Evolutionary conservation across 2,329 filamentous ascomycete genomes (phyloP), one percentile per base, ranked within the genome.

Genomic region (Piedraia hortae): DNA sequence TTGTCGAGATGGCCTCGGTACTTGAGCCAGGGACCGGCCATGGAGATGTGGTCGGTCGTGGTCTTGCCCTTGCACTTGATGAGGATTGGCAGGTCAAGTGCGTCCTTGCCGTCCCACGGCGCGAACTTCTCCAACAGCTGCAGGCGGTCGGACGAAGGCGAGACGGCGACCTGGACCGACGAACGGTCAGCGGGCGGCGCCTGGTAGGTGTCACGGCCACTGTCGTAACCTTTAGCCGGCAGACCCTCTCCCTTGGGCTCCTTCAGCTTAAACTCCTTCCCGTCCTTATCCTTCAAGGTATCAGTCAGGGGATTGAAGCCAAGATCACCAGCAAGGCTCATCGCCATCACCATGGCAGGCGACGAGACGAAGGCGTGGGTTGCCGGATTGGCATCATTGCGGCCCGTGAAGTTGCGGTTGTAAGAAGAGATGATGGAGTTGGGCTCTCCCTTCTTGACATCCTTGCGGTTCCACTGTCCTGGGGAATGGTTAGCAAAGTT

Each of bases 331-430:
- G 77, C 77, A 41, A 88, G 63, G 28, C 70, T 67, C 56, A 90
- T 53, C 34, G 78, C 78, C 24, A 88, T 74, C 19, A 88, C 77
- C 29, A 90, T 56, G 45, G 90, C 78, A 25, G 78, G 78, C 4
- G 77, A 89, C 32, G 78, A 70, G 34, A 89, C 78, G 48, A 90
- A 90, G 26, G 75, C 75, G 57, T 89, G 78, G 22, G 78, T 90
- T 24, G 77, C 77, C 18, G 78, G 78, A 61, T 90, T 93, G 35
- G 74, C 78, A 37, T 90, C 80, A 50, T 93, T 93, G 46, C 85
- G 77, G 34, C 82, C 82, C 29, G 82, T 93, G 59, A 97, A 93
- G 67, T 97, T 93, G 53, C 85, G 78, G 71, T 97, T 97, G 69
- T 91, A 97, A 13, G 85, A 93, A 20, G 80, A 91, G 46, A 97